Percentiles rank a stretch among this genome's conserved stretches.
Evolutionary conservation across 257 asterid genomes (phyloP).

Genomic region (Perilla frutescens): DNA sequence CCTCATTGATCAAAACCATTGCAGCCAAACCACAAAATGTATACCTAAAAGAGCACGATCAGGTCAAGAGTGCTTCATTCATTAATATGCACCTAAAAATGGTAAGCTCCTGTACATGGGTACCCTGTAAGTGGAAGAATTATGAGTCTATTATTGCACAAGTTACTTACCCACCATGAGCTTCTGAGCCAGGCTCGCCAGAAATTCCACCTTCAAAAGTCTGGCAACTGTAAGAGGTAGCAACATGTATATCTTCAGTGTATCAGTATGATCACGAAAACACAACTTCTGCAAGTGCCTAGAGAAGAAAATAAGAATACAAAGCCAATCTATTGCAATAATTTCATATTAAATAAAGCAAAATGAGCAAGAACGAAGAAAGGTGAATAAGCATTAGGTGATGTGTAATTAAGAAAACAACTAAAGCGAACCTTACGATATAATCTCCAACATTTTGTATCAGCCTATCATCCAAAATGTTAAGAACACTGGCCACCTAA

Average conservation of each 20-base stretch:
- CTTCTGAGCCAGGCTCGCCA: conserved; percentile 97
- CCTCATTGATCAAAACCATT: conserved; percentile 87
- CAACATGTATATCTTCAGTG: conserved; percentile 9
- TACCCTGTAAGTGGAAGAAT: conserved; percentile 20
- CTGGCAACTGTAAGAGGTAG: conserved; percentile 74
- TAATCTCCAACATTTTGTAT: conserved; percentile 74
- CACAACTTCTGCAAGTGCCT: conserved; percentile 21
- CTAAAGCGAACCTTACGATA: conserved; percentile 68
- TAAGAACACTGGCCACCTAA: conserved; percentile 89
- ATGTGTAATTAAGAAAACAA: conserved; percentile 9
- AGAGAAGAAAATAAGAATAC: conserved; percentile 9
- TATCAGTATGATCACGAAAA: conserved; percentile 3
- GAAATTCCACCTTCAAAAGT: conserved; percentile 98
- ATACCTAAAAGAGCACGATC: conserved; percentile 58
- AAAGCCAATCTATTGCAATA: conserved; percentile 12
- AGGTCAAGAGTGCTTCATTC: conserved; percentile 24
- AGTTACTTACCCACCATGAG: conserved; percentile 96
- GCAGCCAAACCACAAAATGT: conserved; percentile 97
- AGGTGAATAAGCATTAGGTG: conserved; percentile 11
- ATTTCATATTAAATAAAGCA: neutral
- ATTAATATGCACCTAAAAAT: conserved; percentile 24
- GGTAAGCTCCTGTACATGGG: conserved; percentile 11
- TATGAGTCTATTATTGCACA: conserved; percentile 13
- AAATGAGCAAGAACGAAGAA: conserved; percentile 3
- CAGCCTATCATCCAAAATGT: conserved; percentile 83